These are phyloP conservation scores for Saccharomycopsis sp. DNA, from an alignment of 805 yeast genomes.

Conservation along the genomic window DNA sequence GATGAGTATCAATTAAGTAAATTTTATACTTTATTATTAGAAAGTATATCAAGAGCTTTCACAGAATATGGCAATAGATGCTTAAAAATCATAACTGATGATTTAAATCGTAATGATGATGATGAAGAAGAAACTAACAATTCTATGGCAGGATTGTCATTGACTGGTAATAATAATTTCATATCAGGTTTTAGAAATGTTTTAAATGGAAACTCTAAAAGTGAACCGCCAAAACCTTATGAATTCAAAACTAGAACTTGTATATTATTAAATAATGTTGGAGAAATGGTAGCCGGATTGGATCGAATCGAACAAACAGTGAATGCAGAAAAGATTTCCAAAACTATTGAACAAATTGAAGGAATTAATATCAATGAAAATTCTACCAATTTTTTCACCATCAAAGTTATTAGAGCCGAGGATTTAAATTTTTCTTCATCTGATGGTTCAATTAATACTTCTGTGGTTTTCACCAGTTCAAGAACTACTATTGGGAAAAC, in stretches of 20 bases:
- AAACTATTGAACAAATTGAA: constrained; percentile 28
- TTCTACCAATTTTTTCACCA: constrained; percentile 47
- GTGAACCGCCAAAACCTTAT: constrained; percentile 38
- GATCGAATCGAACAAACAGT: constrained; percentile 43
- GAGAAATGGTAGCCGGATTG: constrained; percentile 38
- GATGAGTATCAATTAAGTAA: constrained; percentile 52
- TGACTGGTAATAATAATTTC: too few species aligned
- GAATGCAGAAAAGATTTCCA: constrained; percentile 48
- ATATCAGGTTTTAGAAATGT: constrained; percentile 43
- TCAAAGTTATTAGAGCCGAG: constrained; percentile 55
- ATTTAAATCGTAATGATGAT: constrained; percentile 18
- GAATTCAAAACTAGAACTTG: constrained; percentile 52
- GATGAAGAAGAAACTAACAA: constrained; percentile 14
- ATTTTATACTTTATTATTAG: constrained; percentile 49
- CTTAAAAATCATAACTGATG: constrained; percentile 26
- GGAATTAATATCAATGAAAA: constrained; percentile 22
- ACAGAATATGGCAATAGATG: constrained; percentile 33
- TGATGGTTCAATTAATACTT: constrained; percentile 42
- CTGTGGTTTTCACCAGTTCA: constrained; percentile 46
- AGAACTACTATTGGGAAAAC: constrained; percentile 59
- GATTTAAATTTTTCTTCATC: constrained; percentile 38
- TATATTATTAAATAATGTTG: constrained; percentile 63
- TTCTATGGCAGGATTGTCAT: constrained; percentile 35
- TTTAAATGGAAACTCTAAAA: constrained; percentile 30
- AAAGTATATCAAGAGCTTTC: constrained; percentile 52